Evolutionary conservation across 805 yeast species (phyloP), one percentile per base, ranked within the genome.

Genomic region (Ogataea wickerhamii): DNA sequence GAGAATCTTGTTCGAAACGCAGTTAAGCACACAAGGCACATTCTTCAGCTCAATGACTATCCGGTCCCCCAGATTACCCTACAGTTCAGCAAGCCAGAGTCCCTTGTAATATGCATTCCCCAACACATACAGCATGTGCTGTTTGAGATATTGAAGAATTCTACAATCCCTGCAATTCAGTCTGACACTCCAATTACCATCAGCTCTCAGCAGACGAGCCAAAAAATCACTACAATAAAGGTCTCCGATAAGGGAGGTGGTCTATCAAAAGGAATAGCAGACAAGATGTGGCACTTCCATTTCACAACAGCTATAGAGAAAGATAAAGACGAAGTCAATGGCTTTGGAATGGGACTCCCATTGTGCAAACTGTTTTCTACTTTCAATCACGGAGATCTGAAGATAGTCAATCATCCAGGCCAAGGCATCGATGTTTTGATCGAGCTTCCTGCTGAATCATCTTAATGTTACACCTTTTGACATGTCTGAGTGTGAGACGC

Each of bases 331-430:
- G 51, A 52, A 38, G 55, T 58, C 18, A 54, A 49, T 34, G 63
- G 63, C 4, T 58, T 56, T 30, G 63, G 63, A n/a, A 52, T 58
- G 61, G 63, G 63, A 0, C 41, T 58, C 13, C 63, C 63, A 1
- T 34, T 58, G 11, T 58, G 63, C 32, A 53, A 50, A 28, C 50
- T 58, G 13, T 48, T 54, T 32, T 51, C 56, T 2, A 41, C 36
- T 20, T 56, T 55, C 32, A 58, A 58, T 28, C 38, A 47, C 14
- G 63, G 63, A 12, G 37, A 39, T 5, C 31, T 58, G 35, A 40
- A 40, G 19, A 42, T 58, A 21, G 26, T 32, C 1, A 58, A 56
- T 28, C 45, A 37, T 29, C 39, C 37, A 12, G 54, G 52, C 5
- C 37, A 37, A 1, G 63, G 63, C 11, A 52, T 54, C 2, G 53